phyloP scores from a whole-genome alignment of 2,329 filamentous ascomycete genomes.

The Gnomoniopsis sp. region DNA sequence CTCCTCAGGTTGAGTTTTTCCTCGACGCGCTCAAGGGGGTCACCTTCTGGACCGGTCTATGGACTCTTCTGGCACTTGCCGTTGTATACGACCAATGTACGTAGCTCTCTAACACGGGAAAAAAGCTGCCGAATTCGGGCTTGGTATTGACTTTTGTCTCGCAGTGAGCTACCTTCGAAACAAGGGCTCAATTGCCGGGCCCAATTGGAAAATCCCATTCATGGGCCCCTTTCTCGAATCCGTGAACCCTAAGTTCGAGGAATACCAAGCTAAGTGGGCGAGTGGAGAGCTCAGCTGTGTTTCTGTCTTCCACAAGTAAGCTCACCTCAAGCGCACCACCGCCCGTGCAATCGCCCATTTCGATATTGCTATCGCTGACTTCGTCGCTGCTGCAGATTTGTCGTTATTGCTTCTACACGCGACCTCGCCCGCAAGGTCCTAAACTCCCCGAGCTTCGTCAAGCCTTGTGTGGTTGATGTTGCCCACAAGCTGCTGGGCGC shows the following conservation, averaged over 20 bases:
- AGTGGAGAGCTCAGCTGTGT: slow-evolving; percentile 93
- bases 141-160: slow-evolving; percentile 15
- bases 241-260: slow-evolving; percentile 83
- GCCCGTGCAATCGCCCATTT: background rate
- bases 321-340: slow-evolving; percentile 2
- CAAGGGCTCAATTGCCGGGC: slow-evolving; percentile 74
- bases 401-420: slow-evolving; percentile 91
- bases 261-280: slow-evolving; percentile 89
- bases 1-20: slow-evolving; percentile 53
- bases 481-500: slow-evolving; percentile 89
- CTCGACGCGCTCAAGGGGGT: slow-evolving; percentile 55
- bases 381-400: slow-evolving; percentile 61
- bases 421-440: slow-evolving; percentile 96
- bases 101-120: slow-evolving; percentile 30
- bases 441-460: slow-evolving; percentile 88
- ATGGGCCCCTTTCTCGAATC: slow-evolving; percentile 96
- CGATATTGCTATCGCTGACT: slow-evolving; percentile 9
- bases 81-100: slow-evolving; percentile 88
- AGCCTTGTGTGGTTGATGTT: slow-evolving; percentile 93
- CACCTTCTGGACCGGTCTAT: slow-evolving; percentile 58
- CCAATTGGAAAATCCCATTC: slow-evolving; percentile 74
- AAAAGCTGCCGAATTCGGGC: background rate
- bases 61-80: slow-evolving; percentile 67
- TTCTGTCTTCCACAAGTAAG: slow-evolving; percentile 97
- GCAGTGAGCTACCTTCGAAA: slow-evolving; percentile 71